These are phyloP conservation scores for Penicillium sp. DNA, from an alignment of 2,329 filamentous ascomycete genomes.

Conservation along the genomic window DNA sequence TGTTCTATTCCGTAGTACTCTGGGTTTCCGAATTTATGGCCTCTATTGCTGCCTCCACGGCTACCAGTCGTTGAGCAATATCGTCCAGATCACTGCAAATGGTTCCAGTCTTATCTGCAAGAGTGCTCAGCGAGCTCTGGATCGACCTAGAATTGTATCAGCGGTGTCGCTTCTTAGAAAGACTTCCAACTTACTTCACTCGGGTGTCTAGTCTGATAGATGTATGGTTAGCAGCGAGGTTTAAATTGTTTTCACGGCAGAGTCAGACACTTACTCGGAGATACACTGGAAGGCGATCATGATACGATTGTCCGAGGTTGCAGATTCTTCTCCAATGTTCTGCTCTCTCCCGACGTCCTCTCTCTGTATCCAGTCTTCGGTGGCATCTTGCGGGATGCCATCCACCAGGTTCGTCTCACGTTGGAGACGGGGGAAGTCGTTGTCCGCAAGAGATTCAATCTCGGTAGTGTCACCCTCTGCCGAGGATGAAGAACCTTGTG, in stretches of 20 bases:
- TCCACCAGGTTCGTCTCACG: not conserved
- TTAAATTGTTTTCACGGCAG: not conserved
- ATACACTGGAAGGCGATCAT: not conserved
- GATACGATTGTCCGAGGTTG: not conserved
- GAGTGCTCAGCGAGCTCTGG: not conserved
- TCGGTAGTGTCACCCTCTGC: not conserved
- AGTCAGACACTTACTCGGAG: not conserved
- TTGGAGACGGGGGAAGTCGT: not conserved
- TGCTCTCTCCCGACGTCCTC: not conserved
- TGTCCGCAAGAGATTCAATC: not conserved
- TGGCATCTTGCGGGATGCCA: not conserved
- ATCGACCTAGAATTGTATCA: not conserved
- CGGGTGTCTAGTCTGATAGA: not conserved
- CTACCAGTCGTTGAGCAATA: not conserved
- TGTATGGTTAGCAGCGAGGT: not conserved
- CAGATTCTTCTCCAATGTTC: not conserved
- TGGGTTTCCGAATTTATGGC: not conserved
- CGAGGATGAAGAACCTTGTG: not conserved
- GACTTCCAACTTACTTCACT: not conserved
- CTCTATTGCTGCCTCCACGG: not conserved
- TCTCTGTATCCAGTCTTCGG: not conserved
- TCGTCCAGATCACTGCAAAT: not conserved
- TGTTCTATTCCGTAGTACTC: not conserved
- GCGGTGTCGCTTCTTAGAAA: not conserved
- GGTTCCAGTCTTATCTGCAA: too few species aligned